Percentiles rank a stretch among this genome's conserved stretches.
Conservation (phyloP, 1,139 yeast genomes). For the Pichia sp. region DNA sequence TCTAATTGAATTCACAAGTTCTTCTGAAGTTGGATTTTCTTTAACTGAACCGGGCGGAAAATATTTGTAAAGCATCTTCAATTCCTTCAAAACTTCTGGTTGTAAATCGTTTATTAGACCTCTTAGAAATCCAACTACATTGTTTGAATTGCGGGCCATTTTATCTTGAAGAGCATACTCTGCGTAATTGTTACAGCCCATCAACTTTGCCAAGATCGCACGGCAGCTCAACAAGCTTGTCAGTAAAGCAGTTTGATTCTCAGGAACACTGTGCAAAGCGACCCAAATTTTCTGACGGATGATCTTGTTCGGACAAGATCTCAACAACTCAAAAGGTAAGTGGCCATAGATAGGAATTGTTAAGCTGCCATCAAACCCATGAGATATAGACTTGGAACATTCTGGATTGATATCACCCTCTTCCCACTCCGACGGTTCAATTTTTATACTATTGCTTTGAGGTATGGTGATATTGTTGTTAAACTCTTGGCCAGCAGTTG, state of each 20-base stretch:
- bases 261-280: slow-evolving; percentile 55
- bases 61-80: slow-evolving; percentile 35
- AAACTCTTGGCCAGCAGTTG: slow-evolving; percentile 79
- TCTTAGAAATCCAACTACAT: slow-evolving; percentile 65
- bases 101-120: slow-evolving; percentile 51
- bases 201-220: slow-evolving; percentile 64
- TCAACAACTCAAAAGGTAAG: slow-evolving; percentile 61
- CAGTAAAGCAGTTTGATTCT: slow-evolving; percentile 56
- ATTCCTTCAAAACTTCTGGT: slow-evolving; percentile 59
- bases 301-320: slow-evolving; percentile 51
- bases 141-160: slow-evolving; percentile 80
- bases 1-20: slow-evolving; percentile 46
- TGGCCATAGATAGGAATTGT: slow-evolving; percentile 67
- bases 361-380: slow-evolving; percentile 31
- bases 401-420: slow-evolving; percentile 26
- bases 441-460: slow-evolving; percentile 34
- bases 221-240: slow-evolving; percentile 61
- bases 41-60: slow-evolving; percentile 23
- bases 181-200: slow-evolving; percentile 70
- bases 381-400: slow-evolving; percentile 19
- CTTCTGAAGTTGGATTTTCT: slow-evolving; percentile 33
- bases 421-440: slow-evolving; percentile 23
- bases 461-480: slow-evolving; percentile 50
- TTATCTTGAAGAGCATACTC: slow-evolving; percentile 83
- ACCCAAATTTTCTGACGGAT: slow-evolving; percentile 72